Conservation (phyloP, 352 stramenopile species). For the Globisporangium okanoganense region DNA sequence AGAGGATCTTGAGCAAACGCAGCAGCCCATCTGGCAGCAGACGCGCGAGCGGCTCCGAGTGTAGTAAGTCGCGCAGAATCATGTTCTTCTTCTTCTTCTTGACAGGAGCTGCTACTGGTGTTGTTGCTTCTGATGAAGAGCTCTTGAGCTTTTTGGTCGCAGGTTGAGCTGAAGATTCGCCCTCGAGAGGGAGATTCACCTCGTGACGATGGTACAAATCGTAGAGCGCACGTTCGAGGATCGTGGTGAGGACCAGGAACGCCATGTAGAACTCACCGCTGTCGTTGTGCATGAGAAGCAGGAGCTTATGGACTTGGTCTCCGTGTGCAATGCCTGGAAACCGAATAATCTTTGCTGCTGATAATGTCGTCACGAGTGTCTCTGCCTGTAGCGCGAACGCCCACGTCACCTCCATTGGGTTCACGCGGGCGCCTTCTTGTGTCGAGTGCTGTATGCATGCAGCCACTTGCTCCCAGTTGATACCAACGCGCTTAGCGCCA, state of each 20-base stretch:
- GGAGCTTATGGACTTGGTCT: conserved; percentile 22
- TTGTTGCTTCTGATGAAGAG: background rate
- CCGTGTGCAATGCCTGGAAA: conserved; percentile 6
- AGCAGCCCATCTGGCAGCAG: conserved; percentile 36
- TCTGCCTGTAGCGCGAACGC: conserved; percentile 37
- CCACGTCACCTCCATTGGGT: conserved; percentile 32
- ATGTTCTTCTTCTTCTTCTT: conserved; percentile 45
- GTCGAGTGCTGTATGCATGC: background rate
- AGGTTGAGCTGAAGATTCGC: background rate
- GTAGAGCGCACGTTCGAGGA: conserved; percentile 61
- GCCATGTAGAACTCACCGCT: conserved; percentile 50
- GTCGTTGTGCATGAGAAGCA: conserved; percentile 18
- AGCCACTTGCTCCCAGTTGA: conserved; percentile 27
- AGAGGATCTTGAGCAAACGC: conserved; percentile 45
- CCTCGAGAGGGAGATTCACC: background rate
- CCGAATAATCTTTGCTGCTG: background rate
- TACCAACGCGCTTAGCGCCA: background rate
- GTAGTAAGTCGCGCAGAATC: conserved; percentile 63
- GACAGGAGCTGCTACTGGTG: background rate
- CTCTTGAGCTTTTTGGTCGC: conserved; percentile 2
- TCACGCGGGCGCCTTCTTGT: background rate
- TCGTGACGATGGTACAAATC: conserved; percentile 37
- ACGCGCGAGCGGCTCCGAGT: conserved; percentile 29
- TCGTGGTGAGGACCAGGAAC: conserved; percentile 50
- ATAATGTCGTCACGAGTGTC: background rate